Conservation (phyloP, 2,329 filamentous ascomycete genomes). For the Graphiopsis chlorocephala region DNA sequence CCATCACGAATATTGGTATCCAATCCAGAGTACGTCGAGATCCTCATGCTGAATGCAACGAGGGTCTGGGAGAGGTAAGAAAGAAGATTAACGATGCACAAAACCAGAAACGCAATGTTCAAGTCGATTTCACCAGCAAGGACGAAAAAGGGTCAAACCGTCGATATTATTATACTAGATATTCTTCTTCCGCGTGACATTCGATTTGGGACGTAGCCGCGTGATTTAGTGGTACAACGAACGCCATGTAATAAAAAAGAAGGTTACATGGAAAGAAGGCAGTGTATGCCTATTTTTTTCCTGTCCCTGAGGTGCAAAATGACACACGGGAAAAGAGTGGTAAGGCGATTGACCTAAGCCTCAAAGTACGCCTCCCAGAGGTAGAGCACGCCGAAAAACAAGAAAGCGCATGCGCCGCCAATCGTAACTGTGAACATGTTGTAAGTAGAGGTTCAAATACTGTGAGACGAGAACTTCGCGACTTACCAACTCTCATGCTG, state of each 20-base stretch:
- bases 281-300: background rate
- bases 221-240: background rate
- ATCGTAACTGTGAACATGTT: constrained; percentile 67
- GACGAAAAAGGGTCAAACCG: background rate
- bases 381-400: constrained; percentile 90
- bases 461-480: no score
- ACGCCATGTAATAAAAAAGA: background rate
- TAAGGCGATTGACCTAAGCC: background rate
- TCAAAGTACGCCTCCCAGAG: constrained; percentile 58
- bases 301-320: background rate
- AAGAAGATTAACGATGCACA: no score
- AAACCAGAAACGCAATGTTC: no score
- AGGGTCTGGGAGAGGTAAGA: no score
- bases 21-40: no score
- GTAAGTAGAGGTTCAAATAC: background rate
- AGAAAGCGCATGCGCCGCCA: constrained; percentile 84
- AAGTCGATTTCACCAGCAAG: background rate
- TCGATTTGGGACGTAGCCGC: background rate
- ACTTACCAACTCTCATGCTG: constrained; percentile 92
- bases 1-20: no score
- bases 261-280: background rate
- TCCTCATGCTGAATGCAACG: no score
- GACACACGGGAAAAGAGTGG: background rate
- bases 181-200: background rate
- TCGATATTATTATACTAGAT: constrained; percentile 1